Conservation (phyloP, 129 eudicot genomes). For the Solidago caesia region DNA sequence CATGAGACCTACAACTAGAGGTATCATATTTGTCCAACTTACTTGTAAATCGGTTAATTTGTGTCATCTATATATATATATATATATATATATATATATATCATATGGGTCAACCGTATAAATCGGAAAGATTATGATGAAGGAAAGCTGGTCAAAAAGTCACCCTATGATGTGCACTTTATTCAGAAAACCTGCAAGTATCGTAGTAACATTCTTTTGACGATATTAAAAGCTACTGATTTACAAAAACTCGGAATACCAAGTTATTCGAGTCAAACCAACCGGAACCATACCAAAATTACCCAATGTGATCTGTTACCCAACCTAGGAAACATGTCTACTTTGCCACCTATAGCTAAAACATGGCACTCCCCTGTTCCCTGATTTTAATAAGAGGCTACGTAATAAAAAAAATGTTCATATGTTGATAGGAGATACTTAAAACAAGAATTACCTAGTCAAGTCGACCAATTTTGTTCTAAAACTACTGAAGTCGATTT, state of each 20-base stretch:
- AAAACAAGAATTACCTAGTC: conserved; percentile 37
- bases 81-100: background rate
- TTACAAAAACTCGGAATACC: background rate
- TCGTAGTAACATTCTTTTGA: too few relatives aligned
- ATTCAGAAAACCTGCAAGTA: background rate
- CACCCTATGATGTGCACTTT: background rate
- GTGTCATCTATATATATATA: too few relatives aligned
- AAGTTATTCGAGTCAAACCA: background rate
- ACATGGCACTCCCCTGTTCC: background rate
- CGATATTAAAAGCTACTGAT: background rate
- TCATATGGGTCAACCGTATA: background rate
- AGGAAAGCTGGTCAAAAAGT: background rate
- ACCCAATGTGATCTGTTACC: background rate
- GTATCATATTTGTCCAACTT: background rate
- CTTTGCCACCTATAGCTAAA: conserved; percentile 10
- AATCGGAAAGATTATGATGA: too few relatives aligned
- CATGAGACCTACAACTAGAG: background rate
- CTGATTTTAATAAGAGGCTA: background rate
- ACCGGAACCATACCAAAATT: background rate
- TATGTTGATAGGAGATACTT: background rate
- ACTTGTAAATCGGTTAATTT: background rate
- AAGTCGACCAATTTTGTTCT: conserved; percentile 69
- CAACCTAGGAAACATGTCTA: background rate
- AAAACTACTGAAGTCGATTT: conserved; percentile 42
- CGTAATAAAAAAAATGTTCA: background rate